Evolutionary conservation across 257 asterid genomes (phyloP).

Genomic region (Nicotiana obtusifolia): DNA sequence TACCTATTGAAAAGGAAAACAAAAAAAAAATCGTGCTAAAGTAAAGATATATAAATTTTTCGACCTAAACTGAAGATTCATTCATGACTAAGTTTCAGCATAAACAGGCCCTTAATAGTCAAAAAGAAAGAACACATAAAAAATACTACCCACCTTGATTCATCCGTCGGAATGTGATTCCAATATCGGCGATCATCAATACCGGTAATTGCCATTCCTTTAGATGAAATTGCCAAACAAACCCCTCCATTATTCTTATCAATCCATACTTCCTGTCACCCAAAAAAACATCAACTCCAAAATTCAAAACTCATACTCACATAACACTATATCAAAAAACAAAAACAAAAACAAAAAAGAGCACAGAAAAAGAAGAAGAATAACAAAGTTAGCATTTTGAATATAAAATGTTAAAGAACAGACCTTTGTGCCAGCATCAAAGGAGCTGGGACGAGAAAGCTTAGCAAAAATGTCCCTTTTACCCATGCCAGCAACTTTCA

Average conservation of each 20-base stretch:
- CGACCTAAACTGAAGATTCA: background rate
- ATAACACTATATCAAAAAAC: background rate
- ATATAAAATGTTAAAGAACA: background rate
- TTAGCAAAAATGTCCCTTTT: constrained; percentile 55
- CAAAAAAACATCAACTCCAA: background rate
- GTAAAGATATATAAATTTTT: too few relatives aligned
- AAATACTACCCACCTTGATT: constrained; percentile 37
- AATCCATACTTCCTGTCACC: constrained; percentile 64
- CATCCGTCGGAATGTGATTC: constrained; percentile 60
- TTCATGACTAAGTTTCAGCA: background rate
- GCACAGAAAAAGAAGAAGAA: background rate
- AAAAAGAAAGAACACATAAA: background rate
- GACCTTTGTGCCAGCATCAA: constrained; percentile 76
- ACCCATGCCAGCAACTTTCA: constrained; percentile 22
- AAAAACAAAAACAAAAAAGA: background rate
- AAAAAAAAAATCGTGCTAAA: background rate
- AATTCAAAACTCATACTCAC: background rate
- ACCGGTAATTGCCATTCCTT: constrained; percentile 72
- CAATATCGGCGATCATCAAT: constrained; percentile 90
- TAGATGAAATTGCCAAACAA: constrained; percentile 66
- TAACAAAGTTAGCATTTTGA: background rate
- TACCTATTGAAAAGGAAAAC: too few relatives aligned
- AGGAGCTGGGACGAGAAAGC: constrained; percentile 42
- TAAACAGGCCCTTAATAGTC: background rate
- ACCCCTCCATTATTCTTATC: constrained; percentile 78